Evolutionary conservation across 1,284 basidiomycete genomes (phyloP).

Genomic region (Hortiboletus rubellus): DNA sequence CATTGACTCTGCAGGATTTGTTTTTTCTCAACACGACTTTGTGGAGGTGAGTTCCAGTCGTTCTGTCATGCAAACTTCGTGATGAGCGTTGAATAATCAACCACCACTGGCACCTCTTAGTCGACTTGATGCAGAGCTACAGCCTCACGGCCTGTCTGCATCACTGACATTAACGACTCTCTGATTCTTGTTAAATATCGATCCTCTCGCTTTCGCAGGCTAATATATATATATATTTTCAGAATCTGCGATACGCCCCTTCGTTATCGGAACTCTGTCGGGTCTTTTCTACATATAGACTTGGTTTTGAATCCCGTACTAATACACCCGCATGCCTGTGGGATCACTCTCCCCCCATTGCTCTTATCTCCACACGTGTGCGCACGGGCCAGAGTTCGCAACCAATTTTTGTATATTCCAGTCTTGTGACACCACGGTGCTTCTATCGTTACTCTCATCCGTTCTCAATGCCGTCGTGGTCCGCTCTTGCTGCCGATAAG

Average conservation of each 20-base stretch:
- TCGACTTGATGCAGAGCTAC: constrained; percentile 59
- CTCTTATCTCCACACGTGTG: constrained; percentile 13
- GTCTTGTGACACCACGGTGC: background rate
- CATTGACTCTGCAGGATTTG: background rate
- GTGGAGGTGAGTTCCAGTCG: constrained; percentile 21
- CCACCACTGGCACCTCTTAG: constrained; percentile 86
- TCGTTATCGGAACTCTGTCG: background rate
- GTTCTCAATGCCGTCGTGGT: constrained; percentile 40
- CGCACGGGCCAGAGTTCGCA: constrained; percentile 6
- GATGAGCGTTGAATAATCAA: constrained; percentile 78
- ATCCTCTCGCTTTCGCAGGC: constrained; percentile 11
- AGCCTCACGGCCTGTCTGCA: constrained; percentile 41
- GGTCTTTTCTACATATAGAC: background rate
- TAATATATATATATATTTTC: constrained; percentile 16
- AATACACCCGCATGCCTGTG: too few relatives aligned
- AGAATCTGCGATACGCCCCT: background rate
- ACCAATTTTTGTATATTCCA: constrained; percentile 11
- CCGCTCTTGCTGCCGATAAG: constrained; percentile 43
- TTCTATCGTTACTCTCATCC: background rate
- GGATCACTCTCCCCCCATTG: too few relatives aligned
- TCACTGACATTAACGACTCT: constrained; percentile 82
- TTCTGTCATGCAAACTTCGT: constrained; percentile 26
- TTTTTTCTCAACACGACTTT: background rate
- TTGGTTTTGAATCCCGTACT: background rate
- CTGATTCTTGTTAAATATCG: constrained; percentile 46